A percentile compares a stretch with the other conserved stretches of the same genome.
phyloP scores from a whole-genome alignment of 352 stramenopile genomes.

The Thalassiosira ordinaria region DNA sequence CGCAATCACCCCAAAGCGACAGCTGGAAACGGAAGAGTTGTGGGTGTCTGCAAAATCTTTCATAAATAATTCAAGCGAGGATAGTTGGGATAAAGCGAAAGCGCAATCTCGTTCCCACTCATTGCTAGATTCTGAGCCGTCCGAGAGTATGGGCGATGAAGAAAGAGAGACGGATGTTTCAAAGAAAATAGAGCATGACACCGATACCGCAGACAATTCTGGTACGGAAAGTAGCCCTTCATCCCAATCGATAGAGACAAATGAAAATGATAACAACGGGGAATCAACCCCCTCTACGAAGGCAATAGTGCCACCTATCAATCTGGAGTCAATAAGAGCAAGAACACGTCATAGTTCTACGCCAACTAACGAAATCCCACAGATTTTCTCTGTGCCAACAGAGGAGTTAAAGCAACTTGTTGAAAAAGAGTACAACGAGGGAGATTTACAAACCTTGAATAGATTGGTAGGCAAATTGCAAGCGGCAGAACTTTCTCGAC shows the following conservation, averaged over 20 bases:
- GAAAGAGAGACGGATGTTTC: neutral
- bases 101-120: slow-evolving; percentile 1
- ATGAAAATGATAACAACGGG: neutral
- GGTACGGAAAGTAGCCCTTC: neutral
- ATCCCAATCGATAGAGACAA: too few species aligned
- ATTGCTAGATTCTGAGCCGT: neutral
- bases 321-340: neutral
- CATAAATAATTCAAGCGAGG: neutral
- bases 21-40: too few species aligned
- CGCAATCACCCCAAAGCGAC: too few species aligned
- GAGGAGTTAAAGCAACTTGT: neutral
- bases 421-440: slow-evolving; percentile 1
- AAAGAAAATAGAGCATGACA: neutral
- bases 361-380: neutral
- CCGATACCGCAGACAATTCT: neutral
- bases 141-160: slow-evolving; percentile 8
- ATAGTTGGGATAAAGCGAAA: neutral
- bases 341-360: neutral
- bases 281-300: neutral
- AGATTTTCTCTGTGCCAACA: slow-evolving; percentile 1
- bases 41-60: slow-evolving; percentile 8
- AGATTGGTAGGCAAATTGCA: slow-evolving; percentile 7
- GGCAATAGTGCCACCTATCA: neutral
- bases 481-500: neutral
- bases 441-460: neutral